These are phyloP conservation scores for Solanum lignicaule DNA, from an alignment of 257 asterid species.

Conservation along the genomic window DNA sequence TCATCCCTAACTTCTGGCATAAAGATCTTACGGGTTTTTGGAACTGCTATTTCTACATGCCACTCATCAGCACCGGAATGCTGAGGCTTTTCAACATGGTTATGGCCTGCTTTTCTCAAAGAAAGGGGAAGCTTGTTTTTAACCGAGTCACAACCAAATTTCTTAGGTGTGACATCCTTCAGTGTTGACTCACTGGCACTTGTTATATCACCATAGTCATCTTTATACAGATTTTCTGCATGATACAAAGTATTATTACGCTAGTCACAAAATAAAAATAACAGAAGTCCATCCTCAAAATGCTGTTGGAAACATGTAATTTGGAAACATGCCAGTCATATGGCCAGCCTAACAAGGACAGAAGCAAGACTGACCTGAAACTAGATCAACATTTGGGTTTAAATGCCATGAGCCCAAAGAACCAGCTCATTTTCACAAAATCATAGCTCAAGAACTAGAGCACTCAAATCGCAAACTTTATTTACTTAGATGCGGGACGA, in stretches of 20 bases:
- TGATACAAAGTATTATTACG: conserved; percentile 7
- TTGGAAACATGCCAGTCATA: not conserved
- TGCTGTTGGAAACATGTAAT: not conserved
- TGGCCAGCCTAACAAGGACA: not conserved
- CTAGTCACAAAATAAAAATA: not conserved
- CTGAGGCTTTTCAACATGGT: conserved; percentile 43
- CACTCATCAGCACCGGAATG: conserved; percentile 52
- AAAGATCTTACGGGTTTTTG: conserved; percentile 33
- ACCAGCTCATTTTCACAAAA: not conserved
- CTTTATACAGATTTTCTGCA: conserved; percentile 64
- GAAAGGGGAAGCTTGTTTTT: conserved; percentile 53
- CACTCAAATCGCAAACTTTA: not conserved
- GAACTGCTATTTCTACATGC: conserved; percentile 76
- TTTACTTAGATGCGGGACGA: not conserved
- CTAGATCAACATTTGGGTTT: not conserved
- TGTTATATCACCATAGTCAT: conserved; percentile 55
- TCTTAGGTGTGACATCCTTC: conserved; percentile 36
- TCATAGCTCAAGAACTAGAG: not conserved
- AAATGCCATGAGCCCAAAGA: not conserved
- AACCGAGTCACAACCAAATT: conserved; percentile 26
- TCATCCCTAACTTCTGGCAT: conserved; percentile 37
- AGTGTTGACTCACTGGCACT: conserved; percentile 44
- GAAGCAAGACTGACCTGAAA: not conserved
- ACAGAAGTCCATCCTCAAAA: not conserved
- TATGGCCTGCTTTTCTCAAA: conserved; percentile 44